These are phyloP conservation scores for Wickerhamomyces mucosus DNA, from an alignment of 805 yeast species.

Conservation along the genomic window DNA sequence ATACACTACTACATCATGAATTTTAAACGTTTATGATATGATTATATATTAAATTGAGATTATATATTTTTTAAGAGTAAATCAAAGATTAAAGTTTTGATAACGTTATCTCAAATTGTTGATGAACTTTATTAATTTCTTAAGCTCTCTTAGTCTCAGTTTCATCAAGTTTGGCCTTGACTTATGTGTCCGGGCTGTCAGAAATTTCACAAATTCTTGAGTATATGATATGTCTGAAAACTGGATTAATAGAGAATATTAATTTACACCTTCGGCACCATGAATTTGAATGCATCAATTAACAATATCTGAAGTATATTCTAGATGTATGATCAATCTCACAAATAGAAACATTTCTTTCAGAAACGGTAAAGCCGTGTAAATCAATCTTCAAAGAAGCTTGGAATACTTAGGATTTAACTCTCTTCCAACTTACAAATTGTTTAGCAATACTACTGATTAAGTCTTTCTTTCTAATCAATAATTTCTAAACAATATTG, in stretches of 20 bases:
- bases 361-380: conserved; percentile 44
- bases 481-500: conserved; percentile 40
- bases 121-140: no score
- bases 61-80: no score
- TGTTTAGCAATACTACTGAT: conserved; percentile 39
- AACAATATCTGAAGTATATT: conserved; percentile 34
- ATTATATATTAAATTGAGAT: no score
- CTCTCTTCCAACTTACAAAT: conserved; percentile 44
- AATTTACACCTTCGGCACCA: conserved; percentile 59
- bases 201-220: no score
- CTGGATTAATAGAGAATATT: conserved; percentile 52
- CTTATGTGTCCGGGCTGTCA: no score
- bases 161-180: no score
- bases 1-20: no score
- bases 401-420: conserved; percentile 42
- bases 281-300: conserved; percentile 58
- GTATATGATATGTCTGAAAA: no score
- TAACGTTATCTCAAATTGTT: no score
- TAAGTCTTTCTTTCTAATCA: conserved; percentile 42
- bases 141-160: no score
- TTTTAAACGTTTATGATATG: no score
- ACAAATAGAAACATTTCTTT: conserved; percentile 50
- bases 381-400: conserved; percentile 55
- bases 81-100: no score
- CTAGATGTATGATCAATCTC: conserved; percentile 54